Conservation (phyloP, 139 green algal species). For the Chloropicon primus region DNA sequence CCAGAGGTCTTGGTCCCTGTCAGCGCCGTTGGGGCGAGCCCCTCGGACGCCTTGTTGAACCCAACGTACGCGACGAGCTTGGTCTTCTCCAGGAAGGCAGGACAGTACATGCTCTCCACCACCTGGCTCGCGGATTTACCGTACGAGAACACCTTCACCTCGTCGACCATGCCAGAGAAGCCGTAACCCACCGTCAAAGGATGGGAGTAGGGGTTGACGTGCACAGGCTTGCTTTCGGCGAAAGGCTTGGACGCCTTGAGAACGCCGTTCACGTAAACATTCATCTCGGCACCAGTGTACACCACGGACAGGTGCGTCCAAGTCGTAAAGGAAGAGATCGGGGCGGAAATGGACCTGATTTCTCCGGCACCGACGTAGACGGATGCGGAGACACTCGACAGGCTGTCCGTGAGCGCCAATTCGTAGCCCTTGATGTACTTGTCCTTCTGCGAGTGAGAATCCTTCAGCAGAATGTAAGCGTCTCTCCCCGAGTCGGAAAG, state of each 20-base stretch:
- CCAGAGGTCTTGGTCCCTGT: background rate
- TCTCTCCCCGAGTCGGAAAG: background rate
- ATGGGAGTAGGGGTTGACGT: constrained; percentile 9
- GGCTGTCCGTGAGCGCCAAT: background rate
- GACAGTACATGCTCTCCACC: constrained; percentile 5
- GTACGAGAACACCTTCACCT: constrained; percentile 4
- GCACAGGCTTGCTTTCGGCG: background rate
- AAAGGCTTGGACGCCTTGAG: background rate
- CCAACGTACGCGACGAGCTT: background rate
- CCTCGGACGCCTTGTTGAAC: constrained; percentile 3
- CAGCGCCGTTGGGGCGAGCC: background rate
- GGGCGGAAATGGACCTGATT: background rate
- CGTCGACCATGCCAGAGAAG: constrained; percentile 4
- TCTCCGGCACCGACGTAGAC: constrained; percentile 12
- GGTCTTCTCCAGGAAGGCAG: background rate
- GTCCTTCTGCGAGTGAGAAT: background rate
- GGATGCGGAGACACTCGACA: constrained; percentile 3
- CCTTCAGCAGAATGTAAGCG: constrained; percentile 13
- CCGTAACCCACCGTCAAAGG: constrained; percentile 11
- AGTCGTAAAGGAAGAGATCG: background rate
- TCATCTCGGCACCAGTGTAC: constrained; percentile 3
- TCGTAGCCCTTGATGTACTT: constrained; percentile 13
- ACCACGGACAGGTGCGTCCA: constrained; percentile 14
- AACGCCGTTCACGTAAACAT: constrained; percentile 13
- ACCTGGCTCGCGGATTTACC: background rate